These are phyloP conservation scores for Lycium barbarum DNA, from an alignment of 257 asterid genomes.

Conservation along the genomic window DNA sequence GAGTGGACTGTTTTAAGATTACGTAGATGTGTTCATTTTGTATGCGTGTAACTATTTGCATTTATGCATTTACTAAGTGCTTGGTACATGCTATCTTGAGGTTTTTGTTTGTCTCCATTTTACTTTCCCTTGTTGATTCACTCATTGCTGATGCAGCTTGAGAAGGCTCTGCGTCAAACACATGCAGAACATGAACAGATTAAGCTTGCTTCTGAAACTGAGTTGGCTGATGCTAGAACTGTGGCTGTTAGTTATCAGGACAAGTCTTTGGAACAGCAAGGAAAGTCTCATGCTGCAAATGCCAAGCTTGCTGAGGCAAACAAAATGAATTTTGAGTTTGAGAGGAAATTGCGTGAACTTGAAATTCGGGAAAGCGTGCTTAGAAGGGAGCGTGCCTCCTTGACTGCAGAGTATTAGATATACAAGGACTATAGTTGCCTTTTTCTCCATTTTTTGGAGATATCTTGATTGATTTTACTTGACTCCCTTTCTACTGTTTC, in stretches of 20 bases:
- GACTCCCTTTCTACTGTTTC: slow-evolving; percentile 1
- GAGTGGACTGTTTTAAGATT: not conserved
- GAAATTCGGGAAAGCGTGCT: slow-evolving; percentile 79
- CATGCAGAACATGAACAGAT: slow-evolving; percentile 58
- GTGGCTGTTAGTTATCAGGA: slow-evolving; percentile 65
- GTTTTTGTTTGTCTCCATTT: slow-evolving; percentile 26
- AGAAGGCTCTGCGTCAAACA: slow-evolving; percentile 65
- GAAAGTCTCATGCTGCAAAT: slow-evolving; percentile 74
- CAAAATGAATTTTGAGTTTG: slow-evolving; percentile 73
- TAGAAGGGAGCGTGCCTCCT: slow-evolving; percentile 72
- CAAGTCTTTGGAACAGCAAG: slow-evolving; percentile 70
- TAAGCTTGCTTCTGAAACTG: slow-evolving; percentile 59
- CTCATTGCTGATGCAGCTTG: slow-evolving; percentile 60
- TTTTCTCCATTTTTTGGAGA: not conserved
- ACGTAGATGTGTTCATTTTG: not conserved
- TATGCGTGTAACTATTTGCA: not conserved
- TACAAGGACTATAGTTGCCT: slow-evolving; percentile 11
- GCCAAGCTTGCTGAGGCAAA: slow-evolving; percentile 85
- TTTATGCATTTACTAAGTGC: not conserved
- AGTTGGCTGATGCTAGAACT: slow-evolving; percentile 73
- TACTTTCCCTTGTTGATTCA: slow-evolving; percentile 14
- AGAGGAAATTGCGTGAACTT: slow-evolving; percentile 77
- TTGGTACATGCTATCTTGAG: not conserved
- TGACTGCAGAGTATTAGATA: slow-evolving; percentile 68
- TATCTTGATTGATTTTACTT: slow-evolving; percentile 16